phyloP scores from a whole-genome alignment of 805 yeast genomes.

The Millerozyma miso region DNA sequence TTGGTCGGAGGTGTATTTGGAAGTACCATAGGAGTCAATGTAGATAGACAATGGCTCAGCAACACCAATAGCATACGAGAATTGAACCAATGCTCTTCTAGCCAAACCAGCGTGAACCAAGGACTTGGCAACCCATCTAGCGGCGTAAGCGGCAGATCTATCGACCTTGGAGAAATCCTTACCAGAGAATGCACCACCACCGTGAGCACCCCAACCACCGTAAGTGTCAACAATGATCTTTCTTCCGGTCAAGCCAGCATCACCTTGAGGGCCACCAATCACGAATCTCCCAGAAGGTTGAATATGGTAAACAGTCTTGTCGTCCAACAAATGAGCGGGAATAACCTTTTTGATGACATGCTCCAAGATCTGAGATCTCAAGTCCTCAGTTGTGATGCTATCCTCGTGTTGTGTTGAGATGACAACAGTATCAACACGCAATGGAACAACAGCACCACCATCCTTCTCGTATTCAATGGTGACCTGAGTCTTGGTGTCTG shows the following conservation, averaged over 20 bases:
- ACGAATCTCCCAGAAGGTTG: constrained; percentile 99
- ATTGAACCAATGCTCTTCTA: constrained; percentile 95
- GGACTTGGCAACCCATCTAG: constrained; percentile 99
- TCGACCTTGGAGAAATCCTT: constrained; percentile 99
- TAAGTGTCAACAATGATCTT: constrained; percentile 99
- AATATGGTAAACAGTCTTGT: constrained; percentile 93
- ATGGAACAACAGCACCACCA: constrained; percentile 91
- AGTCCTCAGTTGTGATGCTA: constrained; percentile 86
- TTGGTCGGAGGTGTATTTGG: constrained; percentile 82
- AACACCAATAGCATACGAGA: constrained; percentile 99
- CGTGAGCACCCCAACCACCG: constrained; percentile 99
- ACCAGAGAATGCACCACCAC: constrained; percentile 99
- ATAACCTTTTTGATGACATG: constrained; percentile 89
- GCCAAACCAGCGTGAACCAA: constrained; percentile 92
- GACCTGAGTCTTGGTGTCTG: constrained; percentile 99
- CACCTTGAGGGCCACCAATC: constrained; percentile 99
- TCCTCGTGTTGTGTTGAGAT: constrained; percentile 98
- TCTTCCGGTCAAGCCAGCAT: constrained; percentile 99
- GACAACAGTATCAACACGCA: constrained; percentile 96
- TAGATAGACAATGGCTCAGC: constrained; percentile 98
- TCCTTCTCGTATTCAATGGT: constrained; percentile 94
- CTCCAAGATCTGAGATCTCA: constrained; percentile 71
- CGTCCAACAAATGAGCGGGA: constrained; percentile 87
- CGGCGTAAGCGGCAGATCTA: constrained; percentile 99
- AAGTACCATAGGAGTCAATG: constrained; percentile 98